A percentile compares a stretch with the other conserved stretches of the same genome.
Conservation (phyloP, 306 rosid genomes). For the Rubus parviflorus region DNA sequence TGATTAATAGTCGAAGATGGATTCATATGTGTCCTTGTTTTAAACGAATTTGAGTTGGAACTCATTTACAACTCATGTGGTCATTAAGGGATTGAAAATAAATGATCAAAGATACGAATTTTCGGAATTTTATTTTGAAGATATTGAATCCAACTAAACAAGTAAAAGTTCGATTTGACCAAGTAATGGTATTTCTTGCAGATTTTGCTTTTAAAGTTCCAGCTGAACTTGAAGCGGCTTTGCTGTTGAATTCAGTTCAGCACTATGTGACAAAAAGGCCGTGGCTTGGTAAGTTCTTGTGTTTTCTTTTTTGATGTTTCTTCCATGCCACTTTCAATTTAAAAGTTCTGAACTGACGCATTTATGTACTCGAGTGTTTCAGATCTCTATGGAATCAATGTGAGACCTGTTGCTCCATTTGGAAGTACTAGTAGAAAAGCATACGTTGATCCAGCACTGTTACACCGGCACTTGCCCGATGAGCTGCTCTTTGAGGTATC, state of each 20-base stretch:
- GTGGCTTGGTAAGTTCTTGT: constrained; percentile 76
- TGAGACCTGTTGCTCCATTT: constrained; percentile 92
- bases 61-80: constrained; percentile 10
- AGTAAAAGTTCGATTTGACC: neutral
- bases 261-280: constrained; percentile 84
- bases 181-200: constrained; percentile 30
- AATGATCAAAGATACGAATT: neutral
- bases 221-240: constrained; percentile 72
- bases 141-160: neutral
- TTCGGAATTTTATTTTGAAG: neutral
- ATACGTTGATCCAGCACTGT: constrained; percentile 60
- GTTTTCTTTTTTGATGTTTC: neutral
- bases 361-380: constrained; percentile 19
- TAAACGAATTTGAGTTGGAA: constrained; percentile 16
- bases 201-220: constrained; percentile 59
- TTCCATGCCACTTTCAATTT: too few species aligned
- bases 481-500: constrained; percentile 88
- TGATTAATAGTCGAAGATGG: neutral
- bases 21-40: constrained; percentile 11
- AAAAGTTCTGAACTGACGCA: too few species aligned
- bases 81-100: neutral
- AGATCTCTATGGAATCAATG: constrained; percentile 95
- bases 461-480: constrained; percentile 80
- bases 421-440: constrained; percentile 85
- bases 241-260: constrained; percentile 70